Evolutionary conservation across 2,329 filamentous ascomycete genomes (phyloP), one percentile per base, ranked within the genome.

Genomic region (Thelonectria blattea): DNA sequence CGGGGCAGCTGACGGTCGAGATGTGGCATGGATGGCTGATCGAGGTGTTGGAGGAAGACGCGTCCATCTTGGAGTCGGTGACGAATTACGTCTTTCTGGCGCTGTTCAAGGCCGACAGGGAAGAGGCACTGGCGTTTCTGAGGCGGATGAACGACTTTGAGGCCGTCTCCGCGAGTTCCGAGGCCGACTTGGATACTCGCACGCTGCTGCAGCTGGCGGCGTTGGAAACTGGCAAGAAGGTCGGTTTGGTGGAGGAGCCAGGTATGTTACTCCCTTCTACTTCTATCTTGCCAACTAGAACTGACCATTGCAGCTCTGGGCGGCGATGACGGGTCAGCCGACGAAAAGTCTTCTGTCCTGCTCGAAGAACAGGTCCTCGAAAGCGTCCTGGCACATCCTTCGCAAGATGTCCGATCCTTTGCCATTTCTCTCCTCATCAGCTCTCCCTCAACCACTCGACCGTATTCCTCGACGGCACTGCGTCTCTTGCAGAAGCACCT

Each of bases 401-500:
- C 86, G 68, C 79, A 86, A 68, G 81, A 87, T 64, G 88, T 94
- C 53, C 87, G 93, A 27, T 85, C 93, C 22, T 85, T 93, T n/a
- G 91, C 91, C 0, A 83, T 97, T 39, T 92, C 92, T 27, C 83
- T 97, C 12, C 83, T 97, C 8, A 86, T 92, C 12, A 88, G 89
- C 10, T 94, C 92, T 0, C 86, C 88, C 10, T 87, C 90, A 2
- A 89, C 89, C 1, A 92, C 91, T 3, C 87, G 86, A 53, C 90
- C 92, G 1, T 88, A 96, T 53, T 88, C 88, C 0, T 69, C 76
- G 0, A 81, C 79, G 10, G 83, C 88, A 0, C 80, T 97, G 3
- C 74, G 77, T 3, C 81, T 90, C 12, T 78, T 98, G 2, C 82
- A 82, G 54, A 80, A 79, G 34, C 87, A 91, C 60, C 77, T 98